phyloP scores from a whole-genome alignment of 139 green algal species.

The Chlorella sp. region DNA sequence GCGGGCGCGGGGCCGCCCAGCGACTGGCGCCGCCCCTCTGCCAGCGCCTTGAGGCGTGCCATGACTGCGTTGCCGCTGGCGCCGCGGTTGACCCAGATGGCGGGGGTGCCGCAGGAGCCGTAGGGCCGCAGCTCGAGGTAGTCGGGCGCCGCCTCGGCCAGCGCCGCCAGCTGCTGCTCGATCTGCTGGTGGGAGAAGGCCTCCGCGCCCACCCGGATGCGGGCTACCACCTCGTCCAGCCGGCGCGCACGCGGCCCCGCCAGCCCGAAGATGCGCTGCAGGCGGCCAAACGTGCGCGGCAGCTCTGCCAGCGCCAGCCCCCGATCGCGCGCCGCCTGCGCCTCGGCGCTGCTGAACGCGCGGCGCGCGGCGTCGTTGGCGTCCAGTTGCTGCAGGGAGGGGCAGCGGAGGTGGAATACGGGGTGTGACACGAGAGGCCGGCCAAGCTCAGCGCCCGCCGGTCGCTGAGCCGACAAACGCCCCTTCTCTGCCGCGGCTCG shows the following conservation, averaged over 20 bases:
- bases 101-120: constrained; percentile 35
- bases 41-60: not conserved
- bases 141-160: constrained; percentile 36
- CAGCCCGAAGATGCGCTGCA: constrained; percentile 40
- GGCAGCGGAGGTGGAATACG: not conserved
- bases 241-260: constrained; percentile 27
- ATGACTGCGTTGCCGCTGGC: not conserved
- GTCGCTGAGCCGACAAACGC: too few species aligned
- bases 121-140: constrained; percentile 29
- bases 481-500: too few species aligned
- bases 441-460: too few species aligned
- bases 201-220: constrained; percentile 19
- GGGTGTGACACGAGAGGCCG: too few species aligned
- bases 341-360: constrained; percentile 23
- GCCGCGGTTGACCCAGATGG: constrained; percentile 32
- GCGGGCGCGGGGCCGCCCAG: too few species aligned
- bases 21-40: constrained; percentile 11
- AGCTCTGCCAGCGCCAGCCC: constrained; percentile 23
- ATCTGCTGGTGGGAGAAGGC: not conserved
- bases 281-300: constrained; percentile 22
- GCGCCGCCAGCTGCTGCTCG: constrained; percentile 1
- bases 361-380: constrained; percentile 3
- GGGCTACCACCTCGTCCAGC: constrained; percentile 18
- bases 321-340: not conserved
- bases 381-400: constrained; percentile 13